These are phyloP conservation scores for Pestalotiopsis sp. DNA, from an alignment of 2,329 filamentous ascomycete genomes.

Conservation along the genomic window DNA sequence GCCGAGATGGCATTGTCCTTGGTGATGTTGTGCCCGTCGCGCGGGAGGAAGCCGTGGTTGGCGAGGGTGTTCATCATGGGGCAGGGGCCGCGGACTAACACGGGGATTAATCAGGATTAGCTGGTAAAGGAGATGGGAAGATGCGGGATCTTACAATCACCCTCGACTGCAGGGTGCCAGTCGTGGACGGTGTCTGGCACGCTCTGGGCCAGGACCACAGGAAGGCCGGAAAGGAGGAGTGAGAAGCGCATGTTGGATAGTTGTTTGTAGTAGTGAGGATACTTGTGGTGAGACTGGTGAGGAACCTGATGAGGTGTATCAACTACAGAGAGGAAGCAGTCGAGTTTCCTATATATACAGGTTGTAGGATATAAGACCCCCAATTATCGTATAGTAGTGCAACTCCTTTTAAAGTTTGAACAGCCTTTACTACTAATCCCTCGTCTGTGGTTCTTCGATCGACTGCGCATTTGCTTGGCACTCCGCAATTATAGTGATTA, in stretches of 20 bases:
- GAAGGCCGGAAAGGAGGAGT: neutral
- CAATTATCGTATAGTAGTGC: too few relatives aligned
- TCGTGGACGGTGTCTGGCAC: neutral
- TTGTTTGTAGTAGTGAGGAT: neutral
- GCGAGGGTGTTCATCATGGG: constrained; percentile 51
- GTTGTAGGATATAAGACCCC: neutral
- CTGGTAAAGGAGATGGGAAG: neutral
- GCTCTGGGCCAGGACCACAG: neutral
- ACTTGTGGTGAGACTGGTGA: neutral
- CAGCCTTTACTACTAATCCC: neutral
- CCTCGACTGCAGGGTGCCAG: neutral
- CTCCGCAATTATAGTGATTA: neutral
- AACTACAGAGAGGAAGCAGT: too few relatives aligned
- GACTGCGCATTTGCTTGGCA: neutral
- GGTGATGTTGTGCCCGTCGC: constrained; percentile 42
- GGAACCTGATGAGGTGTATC: neutral
- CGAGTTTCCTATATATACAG: neutral
- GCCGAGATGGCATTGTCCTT: constrained; percentile 36
- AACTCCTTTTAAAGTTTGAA: neutral
- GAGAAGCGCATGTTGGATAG: neutral
- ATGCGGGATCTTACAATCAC: neutral
- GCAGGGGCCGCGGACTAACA: constrained; percentile 41
- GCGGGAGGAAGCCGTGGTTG: constrained; percentile 49
- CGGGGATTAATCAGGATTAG: neutral
- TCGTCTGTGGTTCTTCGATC: neutral